Base-by-base conservation (phyloP, 148 eudicot species). In the Rhododendron williamsianum region DNA sequence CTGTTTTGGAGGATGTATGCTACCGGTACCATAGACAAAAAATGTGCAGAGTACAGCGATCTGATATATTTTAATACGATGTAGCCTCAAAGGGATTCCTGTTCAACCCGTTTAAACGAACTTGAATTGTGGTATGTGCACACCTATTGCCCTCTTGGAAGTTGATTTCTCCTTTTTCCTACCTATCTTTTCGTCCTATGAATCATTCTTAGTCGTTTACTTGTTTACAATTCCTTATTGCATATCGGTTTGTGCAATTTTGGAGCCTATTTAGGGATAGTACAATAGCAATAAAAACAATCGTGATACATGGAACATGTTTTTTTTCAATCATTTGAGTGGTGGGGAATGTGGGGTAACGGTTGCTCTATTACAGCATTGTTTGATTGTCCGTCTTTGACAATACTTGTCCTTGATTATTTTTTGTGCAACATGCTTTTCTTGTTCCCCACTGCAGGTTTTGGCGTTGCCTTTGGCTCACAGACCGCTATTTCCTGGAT, bases 401-500 rank as follows among this genome's bases (percentile, higher is more conserved):
- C 38, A 71, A 71, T 36, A 73, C 73, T 78, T 56, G 76, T 65
- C 12, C 46, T 71, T 49, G 48, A 36, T 67, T 25, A 52, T 27
- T 21, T 38, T 27, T 45, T 49, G 58, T 69, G 38, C 58, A 67
- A 45, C 16, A 12, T 33, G 6, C 74, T 25, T 63, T 6, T 27
- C 9, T 60, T 81, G 60, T 81, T 21, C 36, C 88, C 72, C 43
- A 79, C 25, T 89, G 91, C 98, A 97, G 98, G 99, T 97, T 89
- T 60, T 97, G 78, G 98, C 97, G 13, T 86, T 97, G 86, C 99
- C 99, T 52, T 89, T 97, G 88, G 92, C 93, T 56, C 98, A 94
- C 78, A 91, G 98, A 77, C 99, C 99, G 48, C 86, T 97, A 58
- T 94, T 97, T 90, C 98, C 99, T 43, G 98, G 99, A 86, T 95